A percentile compares a stretch with the other conserved stretches of the same genome.
phyloP scores from a whole-genome alignment of 202 grass and related monocot species.

The Brachypodium distachyon region DNA sequence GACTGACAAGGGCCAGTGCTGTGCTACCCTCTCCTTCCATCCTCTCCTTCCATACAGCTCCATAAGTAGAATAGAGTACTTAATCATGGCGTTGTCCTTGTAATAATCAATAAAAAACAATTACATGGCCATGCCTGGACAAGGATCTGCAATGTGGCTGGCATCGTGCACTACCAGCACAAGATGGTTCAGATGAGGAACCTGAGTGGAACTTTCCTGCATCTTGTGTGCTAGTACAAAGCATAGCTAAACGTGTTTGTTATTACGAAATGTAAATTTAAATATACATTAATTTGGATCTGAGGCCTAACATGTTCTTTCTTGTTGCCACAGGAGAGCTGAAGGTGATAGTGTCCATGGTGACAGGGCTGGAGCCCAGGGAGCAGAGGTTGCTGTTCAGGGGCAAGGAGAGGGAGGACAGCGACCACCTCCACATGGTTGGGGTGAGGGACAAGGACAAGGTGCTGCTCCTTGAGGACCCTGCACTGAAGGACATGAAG shows the following conservation, averaged over 20 bases:
- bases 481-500: constrained; percentile 81
- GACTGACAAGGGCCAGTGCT: neutral
- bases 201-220: constrained; percentile 15
- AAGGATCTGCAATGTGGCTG: neutral
- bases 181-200: constrained; percentile 3
- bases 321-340: constrained; percentile 49
- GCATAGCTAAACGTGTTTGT: neutral
- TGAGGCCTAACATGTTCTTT: neutral
- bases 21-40: neutral
- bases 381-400: constrained; percentile 95
- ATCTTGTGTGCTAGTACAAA: constrained; percentile 1
- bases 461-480: constrained; percentile 78
- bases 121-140: constrained; percentile 16
- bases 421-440: constrained; percentile 90
- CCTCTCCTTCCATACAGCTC: neutral
- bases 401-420: constrained; percentile 95
- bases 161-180: constrained; percentile 1
- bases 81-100: neutral
- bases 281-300: neutral
- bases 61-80: neutral
- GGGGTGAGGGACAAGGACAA: constrained; percentile 86
- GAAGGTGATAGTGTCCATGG: constrained; percentile 61
- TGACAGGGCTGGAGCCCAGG: constrained; percentile 70
- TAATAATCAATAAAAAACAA: constrained; percentile 19
- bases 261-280: neutral